Conservation (phyloP, 345 rosid genomes). For the Hibiscus tridactylites region DNA sequence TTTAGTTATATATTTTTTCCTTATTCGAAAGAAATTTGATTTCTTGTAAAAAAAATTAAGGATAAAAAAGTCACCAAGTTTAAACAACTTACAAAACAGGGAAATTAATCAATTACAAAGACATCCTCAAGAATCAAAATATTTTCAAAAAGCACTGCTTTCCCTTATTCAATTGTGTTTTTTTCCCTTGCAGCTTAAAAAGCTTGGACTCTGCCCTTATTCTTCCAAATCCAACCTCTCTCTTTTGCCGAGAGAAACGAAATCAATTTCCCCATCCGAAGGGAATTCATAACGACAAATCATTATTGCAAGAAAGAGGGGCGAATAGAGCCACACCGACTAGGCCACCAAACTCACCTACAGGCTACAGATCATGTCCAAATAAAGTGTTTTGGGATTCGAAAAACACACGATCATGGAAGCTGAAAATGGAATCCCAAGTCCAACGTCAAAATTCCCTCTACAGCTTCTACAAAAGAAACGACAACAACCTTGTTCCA, state of each 20-base stretch:
- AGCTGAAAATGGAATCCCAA: constrained; percentile 47
- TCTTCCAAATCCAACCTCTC: too few relatives aligned
- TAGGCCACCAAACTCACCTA: constrained; percentile 21
- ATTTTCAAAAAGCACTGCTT: neutral
- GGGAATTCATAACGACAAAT: too few relatives aligned
- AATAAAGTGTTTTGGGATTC: neutral
- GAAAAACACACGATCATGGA: constrained; percentile 53
- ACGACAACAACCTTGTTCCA: constrained; percentile 10
- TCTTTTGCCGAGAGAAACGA: too few relatives aligned
- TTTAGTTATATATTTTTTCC: too few relatives aligned
- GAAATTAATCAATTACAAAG: neutral
- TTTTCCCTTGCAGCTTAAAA: constrained; percentile 48
- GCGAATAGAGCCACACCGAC: too few relatives aligned
- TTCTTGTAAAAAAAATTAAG: too few relatives aligned
- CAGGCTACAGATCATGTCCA: constrained; percentile 17
- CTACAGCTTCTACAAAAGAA: constrained; percentile 61
- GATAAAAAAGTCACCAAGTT: neutral
- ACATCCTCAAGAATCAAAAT: neutral
- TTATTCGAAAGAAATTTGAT: too few relatives aligned
- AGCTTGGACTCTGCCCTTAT: constrained; percentile 16
- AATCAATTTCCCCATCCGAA: too few relatives aligned
- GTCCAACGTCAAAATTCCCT: constrained; percentile 54
- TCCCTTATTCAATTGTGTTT: constrained; percentile 35
- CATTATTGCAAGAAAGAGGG: too few relatives aligned
- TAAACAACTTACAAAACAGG: neutral